Evolutionary conservation across 345 rosid species (phyloP).

Genomic region (Pistacia integerrima): DNA sequence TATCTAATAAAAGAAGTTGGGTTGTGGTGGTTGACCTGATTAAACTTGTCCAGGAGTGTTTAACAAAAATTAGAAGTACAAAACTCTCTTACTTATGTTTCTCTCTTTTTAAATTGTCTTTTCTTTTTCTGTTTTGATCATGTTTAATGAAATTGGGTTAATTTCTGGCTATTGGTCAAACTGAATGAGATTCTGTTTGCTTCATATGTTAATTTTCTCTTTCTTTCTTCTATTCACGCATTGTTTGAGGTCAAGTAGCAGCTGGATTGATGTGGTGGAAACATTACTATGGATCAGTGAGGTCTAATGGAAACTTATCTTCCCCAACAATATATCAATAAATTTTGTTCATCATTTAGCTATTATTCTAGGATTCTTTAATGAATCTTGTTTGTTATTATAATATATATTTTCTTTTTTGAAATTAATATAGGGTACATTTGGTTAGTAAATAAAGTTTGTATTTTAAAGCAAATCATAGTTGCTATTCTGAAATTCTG

Average conservation of each 20-base stretch:
- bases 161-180: not conserved
- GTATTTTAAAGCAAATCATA: not conserved
- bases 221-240: conserved; percentile 1
- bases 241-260: conserved; percentile 2
- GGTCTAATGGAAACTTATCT: not conserved
- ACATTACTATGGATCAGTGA: not conserved
- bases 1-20: not conserved
- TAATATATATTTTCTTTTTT: not conserved
- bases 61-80: not conserved
- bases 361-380: not conserved
- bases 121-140: not conserved
- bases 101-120: not conserved
- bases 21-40: not conserved
- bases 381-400: not conserved
- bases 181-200: too few relatives aligned
- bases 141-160: not conserved
- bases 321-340: too few relatives aligned
- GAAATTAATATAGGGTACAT: not conserved
- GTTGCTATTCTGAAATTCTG: not conserved
- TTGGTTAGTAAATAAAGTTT: not conserved
- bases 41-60: not conserved
- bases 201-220: not conserved
- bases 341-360: not conserved
- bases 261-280: not conserved
- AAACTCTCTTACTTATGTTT: not conserved